A percentile compares a stretch with the other conserved stretches of the same genome.
These are phyloP conservation scores for Amorphotheca resinae DNA, from an alignment of 495 filamentous ascomycete species.

Conservation along the genomic window DNA sequence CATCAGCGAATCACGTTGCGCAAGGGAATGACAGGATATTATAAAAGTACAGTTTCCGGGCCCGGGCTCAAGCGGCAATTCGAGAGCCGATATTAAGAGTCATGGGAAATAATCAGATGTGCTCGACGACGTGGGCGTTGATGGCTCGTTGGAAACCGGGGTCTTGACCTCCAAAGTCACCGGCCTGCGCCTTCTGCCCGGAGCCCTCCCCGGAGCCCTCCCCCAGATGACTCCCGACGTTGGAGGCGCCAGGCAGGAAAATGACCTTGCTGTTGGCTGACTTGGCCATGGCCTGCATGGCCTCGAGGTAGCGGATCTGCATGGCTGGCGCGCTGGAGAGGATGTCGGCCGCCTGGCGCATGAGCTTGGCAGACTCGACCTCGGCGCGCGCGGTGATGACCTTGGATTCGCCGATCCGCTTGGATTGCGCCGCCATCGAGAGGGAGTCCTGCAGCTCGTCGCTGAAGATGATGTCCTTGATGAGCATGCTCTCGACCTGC, in stretches of 20 bases:
- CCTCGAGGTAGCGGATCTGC: slow-evolving; percentile 97
- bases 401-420: slow-evolving; percentile 96
- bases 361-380: slow-evolving; percentile 92
- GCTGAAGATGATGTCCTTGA: slow-evolving; percentile 99
- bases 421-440: slow-evolving; percentile 98
- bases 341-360: slow-evolving; percentile 97
- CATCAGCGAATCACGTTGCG: too few relatives aligned
- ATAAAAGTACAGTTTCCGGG: too few relatives aligned
- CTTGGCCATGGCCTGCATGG: slow-evolving; percentile 99
- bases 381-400: slow-evolving; percentile 94
- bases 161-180: slow-evolving; percentile 39
- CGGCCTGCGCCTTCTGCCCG: slow-evolving; percentile 28
- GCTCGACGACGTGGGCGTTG: slow-evolving; percentile 75
- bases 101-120: too few relatives aligned
- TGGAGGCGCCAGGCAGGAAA: slow-evolving; percentile 57
- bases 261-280: slow-evolving; percentile 92
- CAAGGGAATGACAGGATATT: too few relatives aligned
- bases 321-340: slow-evolving; percentile 86
- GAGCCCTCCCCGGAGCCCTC: slow-evolving; percentile 5
- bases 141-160: slow-evolving; percentile 66
- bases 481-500: slow-evolving; percentile 93
- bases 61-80: too few relatives aligned
- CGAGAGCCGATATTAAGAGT: too few relatives aligned
- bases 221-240: slow-evolving; percentile 19
- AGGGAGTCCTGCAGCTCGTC: slow-evolving; percentile 93